A percentile compares a stretch with the other conserved stretches of the same genome.
Evolutionary conservation across 805 yeast genomes (phyloP).

Genomic region (Nakazawaea ishiwadae): DNA sequence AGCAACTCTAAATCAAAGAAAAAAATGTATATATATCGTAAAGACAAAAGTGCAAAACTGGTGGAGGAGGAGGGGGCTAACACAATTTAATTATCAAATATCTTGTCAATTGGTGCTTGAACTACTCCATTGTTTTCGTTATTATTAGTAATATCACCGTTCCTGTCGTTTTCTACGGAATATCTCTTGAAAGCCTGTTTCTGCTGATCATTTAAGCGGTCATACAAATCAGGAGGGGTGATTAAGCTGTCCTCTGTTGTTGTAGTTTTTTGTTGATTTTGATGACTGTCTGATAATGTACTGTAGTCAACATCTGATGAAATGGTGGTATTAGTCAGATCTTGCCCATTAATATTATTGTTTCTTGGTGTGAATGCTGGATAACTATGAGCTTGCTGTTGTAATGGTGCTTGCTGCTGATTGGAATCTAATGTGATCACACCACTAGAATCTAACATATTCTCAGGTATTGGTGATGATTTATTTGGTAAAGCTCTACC

Average conservation of each 20-base stretch:
- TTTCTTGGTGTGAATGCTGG: conserved; percentile 5
- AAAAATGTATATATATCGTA: no score
- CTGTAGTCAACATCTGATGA: conserved; percentile 10
- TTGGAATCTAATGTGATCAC: conserved; percentile 13
- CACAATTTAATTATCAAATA: no score
- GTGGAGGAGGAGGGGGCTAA: not conserved
- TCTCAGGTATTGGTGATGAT: conserved; percentile 17
- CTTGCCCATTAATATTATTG: conserved; percentile 3
- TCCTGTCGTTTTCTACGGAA: conserved; percentile 1
- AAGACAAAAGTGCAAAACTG: not conserved
- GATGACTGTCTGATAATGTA: conserved; percentile 8
- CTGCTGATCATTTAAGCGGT: conserved; percentile 8
- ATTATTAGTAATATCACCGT: not conserved
- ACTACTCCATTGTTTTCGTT: not conserved
- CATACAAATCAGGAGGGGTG: conserved; percentile 11
- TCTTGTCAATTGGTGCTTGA: conserved; percentile 1
- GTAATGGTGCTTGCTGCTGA: conserved; percentile 15
- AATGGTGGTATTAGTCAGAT: conserved; percentile 8
- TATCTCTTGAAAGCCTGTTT: conserved; percentile 10
- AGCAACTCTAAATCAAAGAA: no score
- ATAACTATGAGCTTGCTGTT: conserved; percentile 13
- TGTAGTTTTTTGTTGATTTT: conserved; percentile 1
- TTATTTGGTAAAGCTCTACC: conserved; percentile 18
- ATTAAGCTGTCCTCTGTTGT: conserved; percentile 7
- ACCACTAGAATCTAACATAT: conserved; percentile 18